Evolutionary conservation across 805 yeast genomes (phyloP).

Genomic region (Candida pseudoglaebosa): DNA sequence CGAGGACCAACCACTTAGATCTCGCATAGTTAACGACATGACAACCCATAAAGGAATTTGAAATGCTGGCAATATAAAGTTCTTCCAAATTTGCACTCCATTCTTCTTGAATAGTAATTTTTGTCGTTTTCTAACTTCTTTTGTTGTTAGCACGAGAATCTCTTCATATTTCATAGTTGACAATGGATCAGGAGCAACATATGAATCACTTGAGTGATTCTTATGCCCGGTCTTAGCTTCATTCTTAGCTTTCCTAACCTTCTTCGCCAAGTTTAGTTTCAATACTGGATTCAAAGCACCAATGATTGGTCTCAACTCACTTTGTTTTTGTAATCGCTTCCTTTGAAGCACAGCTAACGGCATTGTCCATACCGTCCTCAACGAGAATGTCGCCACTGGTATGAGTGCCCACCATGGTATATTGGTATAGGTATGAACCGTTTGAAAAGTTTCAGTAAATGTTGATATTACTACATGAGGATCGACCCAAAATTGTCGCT

Average conservation of each 20-base stretch:
- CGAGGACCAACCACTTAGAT: constrained; percentile 64
- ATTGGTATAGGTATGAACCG: constrained; percentile 52
- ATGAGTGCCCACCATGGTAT: constrained; percentile 83
- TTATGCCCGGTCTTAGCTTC: constrained; percentile 17
- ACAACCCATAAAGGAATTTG: constrained; percentile 88
- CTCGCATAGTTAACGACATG: constrained; percentile 70
- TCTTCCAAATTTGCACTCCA: constrained; percentile 77
- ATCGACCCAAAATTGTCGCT: constrained; percentile 25
- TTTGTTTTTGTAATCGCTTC: constrained; percentile 64
- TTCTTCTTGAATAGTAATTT: constrained; percentile 62
- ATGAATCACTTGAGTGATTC: constrained; percentile 4
- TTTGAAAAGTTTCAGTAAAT: constrained; percentile 38
- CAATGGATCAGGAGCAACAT: constrained; percentile 19
- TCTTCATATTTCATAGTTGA: constrained; percentile 67
- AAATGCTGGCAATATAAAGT: constrained; percentile 65
- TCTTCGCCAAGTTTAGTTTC: constrained; percentile 50
- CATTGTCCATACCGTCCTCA: constrained; percentile 65
- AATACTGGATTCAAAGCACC: constrained; percentile 74
- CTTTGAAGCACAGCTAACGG: constrained; percentile 79
- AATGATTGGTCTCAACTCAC: constrained; percentile 64
- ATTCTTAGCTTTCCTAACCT: constrained; percentile 35
- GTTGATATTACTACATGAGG: constrained; percentile 28
- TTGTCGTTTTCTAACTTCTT: constrained; percentile 76
- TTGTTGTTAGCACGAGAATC: constrained; percentile 65
- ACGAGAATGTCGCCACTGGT: constrained; percentile 64